Base-by-base conservation (phyloP, 2,329 filamentous ascomycete genomes). In the Penicillium sp. region DNA sequence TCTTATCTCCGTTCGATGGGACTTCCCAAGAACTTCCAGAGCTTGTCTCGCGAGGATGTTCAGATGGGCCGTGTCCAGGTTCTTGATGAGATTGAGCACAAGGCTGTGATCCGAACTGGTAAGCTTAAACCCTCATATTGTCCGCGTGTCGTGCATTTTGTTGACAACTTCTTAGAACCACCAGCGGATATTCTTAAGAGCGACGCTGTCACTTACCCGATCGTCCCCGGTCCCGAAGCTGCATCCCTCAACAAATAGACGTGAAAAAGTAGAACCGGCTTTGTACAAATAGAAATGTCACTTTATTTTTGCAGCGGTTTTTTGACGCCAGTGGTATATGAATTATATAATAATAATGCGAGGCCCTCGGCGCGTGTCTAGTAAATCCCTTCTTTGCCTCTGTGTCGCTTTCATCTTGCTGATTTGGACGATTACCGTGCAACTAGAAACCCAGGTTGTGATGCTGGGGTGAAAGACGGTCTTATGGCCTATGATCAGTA, bases 1-100 rank as follows among this genome's bases (percentile, higher is more conserved):
- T 62, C 72, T 2, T 88, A 81, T 68, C 74, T 88, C 22, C 79
- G 78, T 24, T 85, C 82, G 43, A 88, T 88, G 86, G 86, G 86
- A 47, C 74, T 87, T 64, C 79, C 77, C 78, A 54, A 84, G 81
- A 77, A 77, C 74, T 84, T 86, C 71, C 76, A 85, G 52, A 71
- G 68, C 14, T 71, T 87, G 57, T 82, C 81, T 3, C 76, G 85
- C 57, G 78, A 80, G 65, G 83, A 88, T 21, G 84, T 88, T 7
- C 83, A 87, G 74, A 78, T 68, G 49, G 85, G 85, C 3, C 76
- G 76, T 55, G 78, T 81, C 5, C 77, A 77, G 33, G 76, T 79
- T 39, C 71, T 77, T 31, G 74, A 75, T 55, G 73, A 74, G 42
- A 65, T 70, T 29, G 73, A 78, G 63, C 67, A 72, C 49, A 76